Evolutionary conservation across 495 filamentous ascomycete genomes (phyloP).

Genomic region (Trichocladium uniseriatum): DNA sequence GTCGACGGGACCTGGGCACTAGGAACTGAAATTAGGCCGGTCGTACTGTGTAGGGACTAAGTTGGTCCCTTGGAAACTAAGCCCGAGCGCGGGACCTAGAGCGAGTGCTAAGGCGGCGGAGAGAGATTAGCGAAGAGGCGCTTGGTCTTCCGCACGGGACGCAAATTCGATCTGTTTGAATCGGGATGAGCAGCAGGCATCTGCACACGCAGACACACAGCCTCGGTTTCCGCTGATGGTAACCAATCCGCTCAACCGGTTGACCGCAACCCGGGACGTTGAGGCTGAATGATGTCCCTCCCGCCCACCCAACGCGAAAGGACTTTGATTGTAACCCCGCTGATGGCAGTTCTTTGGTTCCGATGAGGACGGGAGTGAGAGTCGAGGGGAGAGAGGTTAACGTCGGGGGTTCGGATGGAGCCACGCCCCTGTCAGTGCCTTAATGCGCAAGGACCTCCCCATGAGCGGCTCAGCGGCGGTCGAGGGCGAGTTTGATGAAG

Average conservation of each 20-base stretch:
- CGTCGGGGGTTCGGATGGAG: not conserved
- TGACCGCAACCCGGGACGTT: too few relatives aligned
- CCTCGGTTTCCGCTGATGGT: conserved; percentile 4
- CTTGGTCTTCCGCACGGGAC: conserved; percentile 11
- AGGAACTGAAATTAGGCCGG: conserved; percentile 3
- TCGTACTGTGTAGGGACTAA: conserved; percentile 4
- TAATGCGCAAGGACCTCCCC: conserved; percentile 15
- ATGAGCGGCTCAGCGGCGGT: not conserved
- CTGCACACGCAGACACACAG: not conserved
- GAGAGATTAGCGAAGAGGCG: conserved; percentile 26
- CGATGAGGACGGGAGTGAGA: conserved; percentile 11
- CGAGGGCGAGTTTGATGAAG: not conserved
- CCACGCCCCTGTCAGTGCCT: conserved; percentile 16
- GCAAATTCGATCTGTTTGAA: conserved; percentile 22
- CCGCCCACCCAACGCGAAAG: not conserved
- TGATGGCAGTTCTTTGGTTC: conserved; percentile 10
- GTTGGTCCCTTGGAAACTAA: conserved; percentile 13
- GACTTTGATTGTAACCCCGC: conserved; percentile 13
- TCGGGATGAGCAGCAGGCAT: conserved; percentile 11
- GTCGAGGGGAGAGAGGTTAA: conserved; percentile 5
- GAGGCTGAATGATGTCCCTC: too few relatives aligned
- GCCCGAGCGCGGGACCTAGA: conserved; percentile 8
- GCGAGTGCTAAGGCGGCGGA: conserved; percentile 15
- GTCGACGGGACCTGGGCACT: conserved; percentile 4
- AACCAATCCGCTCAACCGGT: conserved; percentile 13